phyloP scores from a whole-genome alignment of 164 flowering plant species.

The Dillenia suffruticosa region DNA sequence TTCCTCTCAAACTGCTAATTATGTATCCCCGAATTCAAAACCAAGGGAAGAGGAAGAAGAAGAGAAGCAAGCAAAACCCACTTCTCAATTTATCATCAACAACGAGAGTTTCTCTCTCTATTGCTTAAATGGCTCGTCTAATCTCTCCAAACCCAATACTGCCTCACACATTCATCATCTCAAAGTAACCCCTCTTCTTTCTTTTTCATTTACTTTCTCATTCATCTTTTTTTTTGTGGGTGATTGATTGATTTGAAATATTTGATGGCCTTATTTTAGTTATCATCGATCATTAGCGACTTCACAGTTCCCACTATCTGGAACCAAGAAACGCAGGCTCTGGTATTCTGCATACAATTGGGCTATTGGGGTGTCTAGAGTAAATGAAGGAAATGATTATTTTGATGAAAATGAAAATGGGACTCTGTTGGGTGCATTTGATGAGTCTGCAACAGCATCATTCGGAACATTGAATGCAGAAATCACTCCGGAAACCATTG shows the following conservation, averaged over 20 bases:
- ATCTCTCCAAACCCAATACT: slow-evolving; percentile 18
- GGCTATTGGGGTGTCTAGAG: slow-evolving; percentile 26
- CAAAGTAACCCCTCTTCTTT: slow-evolving; percentile 15
- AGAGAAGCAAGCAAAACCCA: too few species aligned
- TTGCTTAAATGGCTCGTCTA: slow-evolving; percentile 22
- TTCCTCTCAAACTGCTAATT: too few species aligned
- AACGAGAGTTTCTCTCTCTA: too few species aligned
- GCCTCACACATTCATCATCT: slow-evolving; percentile 16
- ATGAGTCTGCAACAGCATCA: slow-evolving; percentile 25
- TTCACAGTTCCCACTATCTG: slow-evolving; percentile 9
- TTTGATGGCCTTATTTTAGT: slow-evolving; percentile 19
- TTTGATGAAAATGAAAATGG: slow-evolving; percentile 51
- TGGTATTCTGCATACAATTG: slow-evolving; percentile 17
- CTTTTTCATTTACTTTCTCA: neutral
- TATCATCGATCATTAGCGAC: slow-evolving; percentile 14
- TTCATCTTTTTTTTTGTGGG: neutral
- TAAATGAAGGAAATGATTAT: slow-evolving; percentile 22
- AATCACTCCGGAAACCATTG: slow-evolving; percentile 61
- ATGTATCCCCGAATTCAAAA: too few species aligned
- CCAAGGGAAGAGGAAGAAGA: too few species aligned
- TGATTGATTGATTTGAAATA: neutral
- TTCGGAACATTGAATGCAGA: slow-evolving; percentile 67
- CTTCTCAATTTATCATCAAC: too few species aligned
- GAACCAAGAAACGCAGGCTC: slow-evolving; percentile 14
- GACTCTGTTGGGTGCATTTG: slow-evolving; percentile 25